phyloP scores from a whole-genome alignment of 140 eudicot species.

The Bidens hawaiensis region DNA sequence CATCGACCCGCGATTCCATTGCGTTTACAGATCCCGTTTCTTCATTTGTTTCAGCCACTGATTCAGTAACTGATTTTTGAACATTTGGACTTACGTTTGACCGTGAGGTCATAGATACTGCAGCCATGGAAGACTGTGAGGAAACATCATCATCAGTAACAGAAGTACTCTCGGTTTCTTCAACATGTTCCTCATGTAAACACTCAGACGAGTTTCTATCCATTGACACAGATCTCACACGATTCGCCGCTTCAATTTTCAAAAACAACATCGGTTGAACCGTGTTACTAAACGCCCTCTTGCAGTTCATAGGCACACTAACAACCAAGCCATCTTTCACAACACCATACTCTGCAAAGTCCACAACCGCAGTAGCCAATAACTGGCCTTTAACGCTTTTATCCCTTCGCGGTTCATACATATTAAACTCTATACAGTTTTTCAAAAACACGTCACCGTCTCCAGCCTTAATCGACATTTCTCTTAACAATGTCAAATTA shows the following conservation, averaged over 20 bases:
- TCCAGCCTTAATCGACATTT: slow-evolving; percentile 54
- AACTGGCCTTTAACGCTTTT: slow-evolving; percentile 73
- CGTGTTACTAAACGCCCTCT: slow-evolving; percentile 69
- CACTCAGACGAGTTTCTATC: slow-evolving; percentile 55
- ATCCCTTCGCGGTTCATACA: slow-evolving; percentile 87
- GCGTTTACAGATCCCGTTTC: slow-evolving; percentile 2
- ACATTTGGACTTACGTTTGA: slow-evolving; percentile 39
- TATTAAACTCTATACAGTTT: slow-evolving; percentile 75
- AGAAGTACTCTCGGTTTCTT: slow-evolving; percentile 66
- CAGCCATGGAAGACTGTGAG: slow-evolving; percentile 64
- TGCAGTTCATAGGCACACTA: slow-evolving; percentile 70
- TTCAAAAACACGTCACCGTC: slow-evolving; percentile 50
- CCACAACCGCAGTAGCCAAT: slow-evolving; percentile 74
- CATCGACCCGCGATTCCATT: slow-evolving; percentile 11
- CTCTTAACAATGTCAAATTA: slow-evolving; percentile 50
- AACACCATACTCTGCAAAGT: slow-evolving; percentile 78
- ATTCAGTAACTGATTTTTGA: slow-evolving; percentile 27
- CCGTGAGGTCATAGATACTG: slow-evolving; percentile 37
- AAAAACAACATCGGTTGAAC: slow-evolving; percentile 63
- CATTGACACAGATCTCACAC: slow-evolving; percentile 38
- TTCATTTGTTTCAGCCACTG: slow-evolving; percentile 20
- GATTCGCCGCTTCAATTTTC: slow-evolving; percentile 48
- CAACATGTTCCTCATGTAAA: slow-evolving; percentile 63
- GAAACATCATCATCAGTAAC: slow-evolving; percentile 85
- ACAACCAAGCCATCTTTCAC: slow-evolving; percentile 52